These are phyloP conservation scores for Thermomucor indicae-seudaticae DNA, from an alignment of 371 early-diverging fungal genomes.

Conservation along the genomic window DNA sequence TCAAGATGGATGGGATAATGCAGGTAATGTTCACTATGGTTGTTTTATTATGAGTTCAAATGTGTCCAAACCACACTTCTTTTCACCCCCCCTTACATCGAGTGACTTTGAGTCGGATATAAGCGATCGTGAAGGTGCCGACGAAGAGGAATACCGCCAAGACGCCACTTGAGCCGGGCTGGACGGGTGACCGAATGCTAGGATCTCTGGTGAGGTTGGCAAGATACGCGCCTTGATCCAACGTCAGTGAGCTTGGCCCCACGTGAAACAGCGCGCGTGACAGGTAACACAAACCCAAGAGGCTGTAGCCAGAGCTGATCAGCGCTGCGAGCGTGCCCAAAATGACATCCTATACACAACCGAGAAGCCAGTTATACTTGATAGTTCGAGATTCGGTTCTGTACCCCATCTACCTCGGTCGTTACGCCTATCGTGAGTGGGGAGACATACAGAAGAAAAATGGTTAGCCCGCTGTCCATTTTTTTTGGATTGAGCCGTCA, in stretches of 20 bases:
- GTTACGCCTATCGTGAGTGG: too few species aligned
- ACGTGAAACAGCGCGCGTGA: background rate
- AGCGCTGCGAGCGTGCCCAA: slow-evolving; percentile 26
- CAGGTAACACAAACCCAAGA: slow-evolving; percentile 17
- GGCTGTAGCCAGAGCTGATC: slow-evolving; percentile 20
- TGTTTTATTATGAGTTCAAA: background rate
- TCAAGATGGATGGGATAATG: slow-evolving; percentile 30
- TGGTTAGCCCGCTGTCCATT: too few species aligned
- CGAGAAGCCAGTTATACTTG: too few species aligned
- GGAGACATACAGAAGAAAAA: too few species aligned
- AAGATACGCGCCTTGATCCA: slow-evolving; percentile 23
- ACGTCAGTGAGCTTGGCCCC: background rate
- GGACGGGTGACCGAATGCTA: slow-evolving; percentile 22
- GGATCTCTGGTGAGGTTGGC: slow-evolving; percentile 27
- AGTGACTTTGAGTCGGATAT: slow-evolving; percentile 26
- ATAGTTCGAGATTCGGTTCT: too few species aligned
- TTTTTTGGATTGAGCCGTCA: too few species aligned
- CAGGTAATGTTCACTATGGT: slow-evolving; percentile 37
- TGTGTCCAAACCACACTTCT: background rate
- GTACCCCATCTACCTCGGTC: slow-evolving; percentile 2
- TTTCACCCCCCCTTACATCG: slow-evolving; percentile 20
- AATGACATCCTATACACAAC: slow-evolving; percentile 27
- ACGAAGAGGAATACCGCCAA: slow-evolving; percentile 33
- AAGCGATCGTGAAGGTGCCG: slow-evolving; percentile 30
- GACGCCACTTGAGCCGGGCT: slow-evolving; percentile 27